Evolutionary conservation across 1,139 yeast genomes (phyloP).

Genomic region (Hansenula lynferdii): DNA sequence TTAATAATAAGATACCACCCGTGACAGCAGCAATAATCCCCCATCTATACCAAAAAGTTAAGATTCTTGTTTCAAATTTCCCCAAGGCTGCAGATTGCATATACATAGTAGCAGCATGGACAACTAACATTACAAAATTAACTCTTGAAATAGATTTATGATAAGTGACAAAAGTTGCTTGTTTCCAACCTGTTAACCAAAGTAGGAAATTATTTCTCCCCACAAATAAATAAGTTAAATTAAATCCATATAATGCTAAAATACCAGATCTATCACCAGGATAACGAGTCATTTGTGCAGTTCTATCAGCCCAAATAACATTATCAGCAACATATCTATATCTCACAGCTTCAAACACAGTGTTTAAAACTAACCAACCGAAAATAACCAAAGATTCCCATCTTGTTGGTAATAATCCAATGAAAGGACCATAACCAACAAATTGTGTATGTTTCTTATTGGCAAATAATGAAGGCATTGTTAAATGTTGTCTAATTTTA

Average conservation of each 20-base stretch:
- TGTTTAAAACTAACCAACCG: constrained; percentile 36
- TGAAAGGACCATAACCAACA: constrained; percentile 5
- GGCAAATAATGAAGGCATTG: constrained; percentile 2
- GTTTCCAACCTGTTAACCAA: constrained; percentile 64
- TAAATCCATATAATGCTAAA: constrained; percentile 40
- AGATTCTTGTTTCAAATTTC: constrained; percentile 9
- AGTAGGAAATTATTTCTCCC: constrained; percentile 66
- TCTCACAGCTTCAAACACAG: constrained; percentile 33
- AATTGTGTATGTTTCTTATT: constrained; percentile 1
- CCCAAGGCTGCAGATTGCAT: constrained; percentile 13
- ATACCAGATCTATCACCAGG: constrained; percentile 60
- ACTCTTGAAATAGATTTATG: constrained; percentile 68
- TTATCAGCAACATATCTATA: constrained; percentile 35
- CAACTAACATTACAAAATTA: constrained; percentile 30
- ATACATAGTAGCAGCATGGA: constrained; percentile 26
- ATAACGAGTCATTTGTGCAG: constrained; percentile 50
- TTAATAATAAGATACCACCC: constrained; percentile 34
- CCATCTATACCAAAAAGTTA: constrained; percentile 24
- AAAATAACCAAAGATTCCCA: constrained; percentile 45
- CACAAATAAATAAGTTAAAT: constrained; percentile 48
- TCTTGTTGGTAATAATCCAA: constrained; percentile 46
- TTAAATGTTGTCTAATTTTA: constrained; percentile 1
- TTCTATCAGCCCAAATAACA: constrained; percentile 34
- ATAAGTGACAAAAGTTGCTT: constrained; percentile 52
- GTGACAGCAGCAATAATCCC: constrained; percentile 44